A percentile compares a stretch with the other conserved stretches of the same genome.
Conservation (phyloP, 2,329 filamentous ascomycete species). For the Fusarium brachygibbosum region DNA sequence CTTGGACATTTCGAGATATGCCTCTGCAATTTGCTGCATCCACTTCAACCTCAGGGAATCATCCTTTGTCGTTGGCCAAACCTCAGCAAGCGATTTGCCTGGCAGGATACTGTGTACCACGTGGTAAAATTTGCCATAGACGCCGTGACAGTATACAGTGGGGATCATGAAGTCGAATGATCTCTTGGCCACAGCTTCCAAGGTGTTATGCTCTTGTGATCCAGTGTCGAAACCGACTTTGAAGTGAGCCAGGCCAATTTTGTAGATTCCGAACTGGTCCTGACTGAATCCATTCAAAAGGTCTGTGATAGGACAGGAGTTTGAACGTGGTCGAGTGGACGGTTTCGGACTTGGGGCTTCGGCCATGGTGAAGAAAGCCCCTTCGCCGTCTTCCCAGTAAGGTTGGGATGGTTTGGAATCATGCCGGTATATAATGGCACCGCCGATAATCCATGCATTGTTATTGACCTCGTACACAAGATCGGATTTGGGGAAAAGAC, state of each 20-base stretch:
- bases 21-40: neutral
- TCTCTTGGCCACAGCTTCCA: neutral
- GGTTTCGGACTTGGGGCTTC: neutral
- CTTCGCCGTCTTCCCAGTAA: constrained; percentile 1
- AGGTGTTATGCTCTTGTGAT: neutral
- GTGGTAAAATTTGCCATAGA: fast-evolving
- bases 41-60: fast-evolving
- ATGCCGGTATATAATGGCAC: neutral
- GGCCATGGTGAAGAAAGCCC: neutral
- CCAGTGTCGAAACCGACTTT: fast-evolving
- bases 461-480: neutral
- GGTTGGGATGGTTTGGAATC: neutral
- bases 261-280: fast-evolving
- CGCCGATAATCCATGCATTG: neutral
- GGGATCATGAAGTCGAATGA: neutral
- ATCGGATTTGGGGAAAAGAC: no score
- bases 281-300: fast-evolving
- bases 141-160: neutral
- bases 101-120: neutral
- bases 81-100: neutral
- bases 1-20: neutral
- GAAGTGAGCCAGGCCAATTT: neutral
- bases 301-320: neutral
- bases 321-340: neutral
- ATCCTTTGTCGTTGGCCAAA: neutral